Evolutionary conservation across 169 alveolate species (phyloP), one percentile per base, ranked within the genome.

Genomic region (Babesia sp.): DNA sequence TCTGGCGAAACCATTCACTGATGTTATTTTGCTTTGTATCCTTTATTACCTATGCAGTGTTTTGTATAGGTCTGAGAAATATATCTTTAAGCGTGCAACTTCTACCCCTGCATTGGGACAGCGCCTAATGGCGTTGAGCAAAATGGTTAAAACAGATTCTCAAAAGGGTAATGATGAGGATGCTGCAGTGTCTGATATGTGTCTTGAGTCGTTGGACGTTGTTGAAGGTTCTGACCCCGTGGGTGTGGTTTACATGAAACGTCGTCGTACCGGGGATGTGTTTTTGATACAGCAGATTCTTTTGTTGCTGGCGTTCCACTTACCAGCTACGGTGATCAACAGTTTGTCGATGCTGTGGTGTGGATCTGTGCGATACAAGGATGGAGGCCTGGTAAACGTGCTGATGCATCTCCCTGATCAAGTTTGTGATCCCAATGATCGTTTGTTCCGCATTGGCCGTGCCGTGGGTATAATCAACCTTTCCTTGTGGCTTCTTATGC

Each of bases 341-440:
- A 51, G 72, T 33, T 48, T 78, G 46, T 66, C 86, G 28, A 55
- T 78, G 82, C 24, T 78, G 4, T 78, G 86, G 86, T 78, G 80
- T 42, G 33, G 64, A 7, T 34, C 75, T 26, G 82, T 64, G 39
- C 29, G 71, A 8, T 72, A 72, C 56, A 72, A 72, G 57, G 51
- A 63, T 2, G 79, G 68, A 9, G 67, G 22, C 31, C n/a, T 18
- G 31, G 18, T 72, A 11, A 36, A 55, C 36, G 75, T 78, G 20
- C 63, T 78, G 26, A 41, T 78, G 74, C 81, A 78, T 48, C 22
- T 78, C 58, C 86, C 86, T 11, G 73, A 78, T 16, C 86, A 78
- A 67, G 64, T 56, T 3, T 78, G 86, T 45, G 77, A 58, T 37
- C 34, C 73, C 42, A 22, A 24, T 31, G 44, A 78, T 37, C 71